phyloP scores from a whole-genome alignment of 768 basidiomycete species.

The Rhizopogon vinicolor region DNA sequence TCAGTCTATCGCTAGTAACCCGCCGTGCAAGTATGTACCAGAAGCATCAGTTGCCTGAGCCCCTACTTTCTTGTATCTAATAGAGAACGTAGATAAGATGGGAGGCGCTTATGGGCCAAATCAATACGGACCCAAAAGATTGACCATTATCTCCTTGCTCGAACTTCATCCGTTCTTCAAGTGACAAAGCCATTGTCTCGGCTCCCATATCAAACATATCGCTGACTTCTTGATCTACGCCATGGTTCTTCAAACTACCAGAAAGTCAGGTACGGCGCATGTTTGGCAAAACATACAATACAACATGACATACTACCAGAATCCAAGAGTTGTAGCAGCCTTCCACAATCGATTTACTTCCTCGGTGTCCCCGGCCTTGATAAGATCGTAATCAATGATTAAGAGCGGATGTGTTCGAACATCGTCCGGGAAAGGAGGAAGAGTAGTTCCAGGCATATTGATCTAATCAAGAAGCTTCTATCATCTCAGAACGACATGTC shows the following conservation, averaged over 20 bases:
- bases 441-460: slow-evolving; percentile 27
- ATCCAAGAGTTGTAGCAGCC: slow-evolving; percentile 46
- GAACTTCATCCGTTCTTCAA: slow-evolving; percentile 38
- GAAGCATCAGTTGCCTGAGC: slow-evolving; percentile 58
- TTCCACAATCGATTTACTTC: slow-evolving; percentile 43
- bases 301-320: slow-evolving; percentile 45
- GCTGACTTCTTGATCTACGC: slow-evolving; percentile 28
- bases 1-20: neutral
- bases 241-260: slow-evolving; percentile 40
- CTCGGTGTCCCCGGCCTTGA: slow-evolving; percentile 28
- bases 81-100: neutral
- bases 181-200: slow-evolving; percentile 33
- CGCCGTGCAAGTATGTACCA: slow-evolving; percentile 29
- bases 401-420: slow-evolving; percentile 41
- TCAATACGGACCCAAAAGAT: slow-evolving; percentile 32
- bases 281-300: neutral
- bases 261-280: neutral
- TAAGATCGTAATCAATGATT: slow-evolving; percentile 38
- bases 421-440: slow-evolving; percentile 41
- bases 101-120: neutral
- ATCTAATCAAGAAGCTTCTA: neutral
- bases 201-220: slow-evolving; percentile 40
- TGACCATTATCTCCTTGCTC: slow-evolving; percentile 38
- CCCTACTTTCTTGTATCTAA: slow-evolving; percentile 57
- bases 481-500: neutral